Conservation (phyloP, 1,284 basidiomycete species). For the Vanrija humicola region DNA sequence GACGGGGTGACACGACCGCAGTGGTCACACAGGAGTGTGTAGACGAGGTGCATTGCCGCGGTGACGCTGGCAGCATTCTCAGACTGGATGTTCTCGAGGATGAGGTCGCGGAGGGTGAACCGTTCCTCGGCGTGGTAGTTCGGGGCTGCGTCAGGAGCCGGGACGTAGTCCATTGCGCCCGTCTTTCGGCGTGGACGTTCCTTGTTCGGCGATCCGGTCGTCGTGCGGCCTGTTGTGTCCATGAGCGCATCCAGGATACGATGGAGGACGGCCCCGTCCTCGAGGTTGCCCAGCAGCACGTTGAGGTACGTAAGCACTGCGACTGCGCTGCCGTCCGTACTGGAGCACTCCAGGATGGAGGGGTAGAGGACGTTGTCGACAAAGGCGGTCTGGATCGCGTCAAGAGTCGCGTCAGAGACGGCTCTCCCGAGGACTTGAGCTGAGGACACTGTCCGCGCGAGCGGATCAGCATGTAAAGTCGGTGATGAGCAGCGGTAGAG, state of each 20-base stretch:
- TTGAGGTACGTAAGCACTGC: constrained; percentile 98
- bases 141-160: constrained; percentile 51
- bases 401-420: constrained; percentile 73
- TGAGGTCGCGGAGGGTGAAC: constrained; percentile 83
- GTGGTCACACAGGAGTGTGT: constrained; percentile 67
- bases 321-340: constrained; percentile 85
- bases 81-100: constrained; percentile 72
- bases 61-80: constrained; percentile 61
- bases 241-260: constrained; percentile 32
- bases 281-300: constrained; percentile 72
- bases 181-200: constrained; percentile 19
- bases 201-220: constrained; percentile 17
- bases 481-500: constrained; percentile 36
- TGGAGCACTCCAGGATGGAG: constrained; percentile 88
- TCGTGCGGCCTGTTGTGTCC: constrained; percentile 11
- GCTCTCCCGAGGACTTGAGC: constrained; percentile 60
- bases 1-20: constrained; percentile 63
- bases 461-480: constrained; percentile 18
- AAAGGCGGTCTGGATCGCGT: constrained; percentile 79
- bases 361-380: constrained; percentile 91
- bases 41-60: constrained; percentile 72
- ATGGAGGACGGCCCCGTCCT: constrained; percentile 54
- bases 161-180: constrained; percentile 33
- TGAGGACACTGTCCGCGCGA: constrained; percentile 11
- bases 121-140: constrained; percentile 81